Base-by-base conservation (phyloP, 1,139 yeast species). In the Blastobotrys raffinosifermentans region DNA sequence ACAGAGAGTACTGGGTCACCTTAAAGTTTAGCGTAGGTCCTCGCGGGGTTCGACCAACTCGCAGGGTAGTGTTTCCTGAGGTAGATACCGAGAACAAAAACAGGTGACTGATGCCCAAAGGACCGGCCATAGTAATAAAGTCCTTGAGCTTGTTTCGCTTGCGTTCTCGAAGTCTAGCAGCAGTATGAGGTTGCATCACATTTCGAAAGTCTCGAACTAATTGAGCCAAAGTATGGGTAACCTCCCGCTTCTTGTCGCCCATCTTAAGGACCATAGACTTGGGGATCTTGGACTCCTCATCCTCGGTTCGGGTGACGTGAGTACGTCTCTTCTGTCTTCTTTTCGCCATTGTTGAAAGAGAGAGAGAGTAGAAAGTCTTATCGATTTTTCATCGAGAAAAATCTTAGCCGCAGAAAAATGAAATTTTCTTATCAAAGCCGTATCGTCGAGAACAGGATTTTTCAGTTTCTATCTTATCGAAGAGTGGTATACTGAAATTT, bases 141-240 rank as follows among this genome's bases (percentile, higher is more conserved):
- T 91, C 98, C 60, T 82, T 83, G 48, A 91, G 69, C 55, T 79
- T 81, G 60, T 93, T 93, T 32, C 85, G 70, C 60, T 85, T 85
- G 37, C 97, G 70, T 63, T 93, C 98, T 49, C 80, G 72, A 45
- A 93, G 72, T 50, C 78, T 82, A 51, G 86, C 77, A 13, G 97
- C 96, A 3, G 99, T 91, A 54, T 91, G 94, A 19, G 99, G 99
- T 58, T 86, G 93, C 96, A 91, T 87, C 46, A 86, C 77, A 47
- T 74, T 75, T 57, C 99, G 74, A 61, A 89, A 79, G 60, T 91
- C 99, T 46, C 73, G 72, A 14, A 89, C 96, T 43, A 91, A 69
- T 60, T 85, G 95, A 29, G 84, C 71, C 47, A 93, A 67, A 2
- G 94, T 77, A 51, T 82, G 87, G 56, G 91, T 89, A 37, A 77